Conservation (phyloP, 2,329 filamentous ascomycete genomes). For the Emericellopsis atlantica region DNA sequence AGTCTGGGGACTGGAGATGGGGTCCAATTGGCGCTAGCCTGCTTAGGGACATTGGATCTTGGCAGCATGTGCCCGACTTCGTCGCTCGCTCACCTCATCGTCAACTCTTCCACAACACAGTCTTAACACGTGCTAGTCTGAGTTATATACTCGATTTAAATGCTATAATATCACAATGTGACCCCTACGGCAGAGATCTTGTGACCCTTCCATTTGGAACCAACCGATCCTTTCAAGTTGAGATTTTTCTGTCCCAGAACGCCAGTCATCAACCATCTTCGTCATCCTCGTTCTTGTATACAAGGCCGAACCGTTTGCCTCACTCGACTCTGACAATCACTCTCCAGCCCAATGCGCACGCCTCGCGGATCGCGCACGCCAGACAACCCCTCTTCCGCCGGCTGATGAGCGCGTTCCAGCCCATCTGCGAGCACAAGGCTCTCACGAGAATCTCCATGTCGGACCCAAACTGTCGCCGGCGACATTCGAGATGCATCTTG, state of each 20-base stretch:
- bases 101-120: too few relatives aligned
- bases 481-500: constrained; percentile 43
- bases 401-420: constrained; percentile 62
- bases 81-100: too few relatives aligned
- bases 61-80: too few relatives aligned
- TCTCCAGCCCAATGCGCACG: constrained; percentile 55
- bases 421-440: constrained; percentile 61
- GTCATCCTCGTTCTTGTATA: too few relatives aligned
- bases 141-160: too few relatives aligned
- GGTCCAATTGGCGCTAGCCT: background rate
- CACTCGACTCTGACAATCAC: constrained; percentile 51
- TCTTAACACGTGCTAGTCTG: too few relatives aligned
- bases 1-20: background rate
- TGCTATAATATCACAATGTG: too few relatives aligned
- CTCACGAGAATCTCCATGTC: constrained; percentile 59
- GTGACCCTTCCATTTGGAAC: too few relatives aligned
- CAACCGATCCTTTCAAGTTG: too few relatives aligned
- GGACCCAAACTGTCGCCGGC: constrained; percentile 45
- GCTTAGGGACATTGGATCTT: background rate
- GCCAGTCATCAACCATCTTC: too few relatives aligned
- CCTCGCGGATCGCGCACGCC: constrained; percentile 63
- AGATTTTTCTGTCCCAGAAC: too few relatives aligned
- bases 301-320: background rate
- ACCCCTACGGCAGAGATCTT: too few relatives aligned
- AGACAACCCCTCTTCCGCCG: constrained; percentile 56